Evolutionary conservation across 2,329 filamentous ascomycete species (phyloP), one percentile per base, ranked within the genome.

Genomic region (Paraphaeosphaeria sporulosa): DNA sequence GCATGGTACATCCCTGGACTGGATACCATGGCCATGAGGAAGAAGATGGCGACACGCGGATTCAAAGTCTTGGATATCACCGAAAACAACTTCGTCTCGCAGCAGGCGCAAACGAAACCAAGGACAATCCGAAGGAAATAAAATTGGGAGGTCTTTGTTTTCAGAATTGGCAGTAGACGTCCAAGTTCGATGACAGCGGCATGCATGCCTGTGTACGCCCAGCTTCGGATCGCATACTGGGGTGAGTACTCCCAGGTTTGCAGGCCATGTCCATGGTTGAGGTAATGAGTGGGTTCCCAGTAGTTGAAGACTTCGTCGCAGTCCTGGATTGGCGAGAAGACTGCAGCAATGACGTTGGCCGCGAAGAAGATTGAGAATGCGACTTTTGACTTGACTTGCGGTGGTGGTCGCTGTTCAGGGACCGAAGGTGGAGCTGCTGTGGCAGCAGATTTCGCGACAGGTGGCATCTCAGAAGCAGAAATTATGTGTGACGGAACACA

Each of bases 161-260:
- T 73, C 19, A 61, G 21, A 10, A 80, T 70, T 19, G 78, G 71
- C 19, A 81, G 71, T 4, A 95, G 71, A 40, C 88, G 85, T 34
- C 88, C 86, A 19, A 92, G 67, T 63, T 87, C 91, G 47, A 89
- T 90, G 48, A 91, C 79, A 21, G 89, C 67, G 27, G 93, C 91
- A 78, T 99, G 94, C 1, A 97, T 79, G 5, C 84, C 86, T 40
- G 96, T 84, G 73, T 99, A 99, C 23, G 93, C 84, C 95, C 95
- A 99, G 80, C 93, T 97, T 64, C 95, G 89, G 69, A 99, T 97
- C 53, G 93, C 92, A 79, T 91, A 98, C 59, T 94, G 90, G 5
- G 95, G 95, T 0, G 94, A 96, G 80, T 98, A 99, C 79, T 99
- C 95, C 95, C 95, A 99, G 1, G 95, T 99, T 81, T 99, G 94